A percentile compares a stretch with the other conserved stretches of the same genome.
Evolutionary conservation across 1,284 basidiomycete genomes (phyloP).

Genomic region (Abortiporus biennis): DNA sequence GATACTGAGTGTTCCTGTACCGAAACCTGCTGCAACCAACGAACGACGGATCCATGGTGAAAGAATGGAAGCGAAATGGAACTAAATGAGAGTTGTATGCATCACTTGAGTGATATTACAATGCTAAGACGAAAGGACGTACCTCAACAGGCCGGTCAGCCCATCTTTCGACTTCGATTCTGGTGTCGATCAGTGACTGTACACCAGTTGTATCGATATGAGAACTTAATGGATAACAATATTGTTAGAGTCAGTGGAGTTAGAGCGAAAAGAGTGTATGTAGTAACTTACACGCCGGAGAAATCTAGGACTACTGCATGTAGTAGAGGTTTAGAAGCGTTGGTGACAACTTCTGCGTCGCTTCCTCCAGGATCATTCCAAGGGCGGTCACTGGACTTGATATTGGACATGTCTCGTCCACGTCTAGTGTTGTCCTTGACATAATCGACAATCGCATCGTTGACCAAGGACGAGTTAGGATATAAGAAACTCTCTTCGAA

Average conservation of each 20-base stretch:
- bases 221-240: conserved; percentile 34
- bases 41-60: conserved; percentile 93
- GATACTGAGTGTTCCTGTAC: conserved; percentile 38
- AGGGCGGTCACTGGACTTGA: conserved; percentile 68
- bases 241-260: conserved; percentile 5
- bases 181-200: conserved; percentile 86
- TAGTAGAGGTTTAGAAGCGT: conserved; percentile 59
- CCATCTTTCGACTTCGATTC: conserved; percentile 83
- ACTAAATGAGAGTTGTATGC: conserved; percentile 32
- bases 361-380: conserved; percentile 86
- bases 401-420: conserved; percentile 62
- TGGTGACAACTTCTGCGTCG: conserved; percentile 37
- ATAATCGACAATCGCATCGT: conserved; percentile 73
- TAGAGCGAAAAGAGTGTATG: background rate
- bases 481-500: conserved; percentile 92
- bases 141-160: conserved; percentile 67
- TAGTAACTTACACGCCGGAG: conserved; percentile 60
- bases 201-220: conserved; percentile 85
- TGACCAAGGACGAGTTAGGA: conserved; percentile 83
- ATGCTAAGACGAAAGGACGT: background rate
- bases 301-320: conserved; percentile 91
- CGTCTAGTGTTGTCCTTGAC: conserved; percentile 76
- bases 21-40: conserved; percentile 83
- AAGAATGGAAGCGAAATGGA: conserved; percentile 83
- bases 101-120: background rate